Base-by-base conservation (phyloP, 2,329 filamentous ascomycete species). In the Macrophomina phaseolina region DNA sequence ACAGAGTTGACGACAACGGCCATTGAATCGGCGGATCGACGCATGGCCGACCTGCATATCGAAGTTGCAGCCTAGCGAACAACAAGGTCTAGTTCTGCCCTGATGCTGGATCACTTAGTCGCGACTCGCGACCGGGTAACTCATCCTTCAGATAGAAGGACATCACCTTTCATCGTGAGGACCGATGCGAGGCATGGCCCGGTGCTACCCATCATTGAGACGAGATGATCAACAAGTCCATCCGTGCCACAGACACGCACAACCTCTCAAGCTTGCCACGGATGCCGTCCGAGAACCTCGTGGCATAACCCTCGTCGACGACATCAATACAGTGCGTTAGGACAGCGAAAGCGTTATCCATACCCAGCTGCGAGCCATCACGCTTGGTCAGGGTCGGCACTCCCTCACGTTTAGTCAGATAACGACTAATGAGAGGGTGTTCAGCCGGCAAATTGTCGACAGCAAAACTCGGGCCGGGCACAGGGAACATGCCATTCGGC, bases 261-360 rank as follows among this genome's bases (percentile, higher is more conserved):
- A 42, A 72, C 68, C 79, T 80, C 67, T 84, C 81, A 30, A 87
- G 77, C 74, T 87, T 87, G 65, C 80, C 79, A 48, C 82, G 80
- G 67, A 87, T 84, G 8, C 85, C 85, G 69, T 87, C 85, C 6
- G 83, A 82, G 70, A 87, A 83, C 28, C 84, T 80, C 53, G 82
- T 83, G 40, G 83, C 78, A 14, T 82, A 76, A 38, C 85, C 85
- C 68, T 85, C 83, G 55, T 85, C 83, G 64, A 87, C 78, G 52
- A 86, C 75, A 52, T 84, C 82, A 68, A 85, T 78, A 72, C 83
- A 85, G 70, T 86, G 82, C 34, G 79, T 79, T 32, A 87, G 76
- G 4, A 87, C 78, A 16, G 80, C 77, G 67, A 81, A 82, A 3
- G 81, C 80, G 66, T 83, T 80, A 67, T 85, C 81, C 66, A 86